Evolutionary conservation across 179 eudicot genomes (phyloP).

Genomic region (Carnegiea gigantea): DNA sequence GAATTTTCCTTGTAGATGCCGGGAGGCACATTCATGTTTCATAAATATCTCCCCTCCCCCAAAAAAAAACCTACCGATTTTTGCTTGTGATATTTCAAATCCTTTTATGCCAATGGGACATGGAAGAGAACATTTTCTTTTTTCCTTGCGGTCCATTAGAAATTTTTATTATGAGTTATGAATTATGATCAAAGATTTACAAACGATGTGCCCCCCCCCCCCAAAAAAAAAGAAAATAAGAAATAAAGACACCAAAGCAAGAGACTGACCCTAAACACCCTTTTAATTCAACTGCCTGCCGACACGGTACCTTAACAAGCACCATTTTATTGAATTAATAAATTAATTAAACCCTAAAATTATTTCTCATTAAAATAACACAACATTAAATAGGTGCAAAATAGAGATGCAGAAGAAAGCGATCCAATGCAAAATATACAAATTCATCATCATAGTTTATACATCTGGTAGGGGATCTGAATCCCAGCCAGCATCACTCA

Average conservation of each 20-base stretch:
- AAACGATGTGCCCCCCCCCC: background rate
- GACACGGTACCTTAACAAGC: background rate
- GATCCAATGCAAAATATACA: conserved; percentile 17
- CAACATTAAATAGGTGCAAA: background rate
- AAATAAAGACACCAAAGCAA: background rate
- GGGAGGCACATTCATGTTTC: no score
- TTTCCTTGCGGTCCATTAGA: background rate
- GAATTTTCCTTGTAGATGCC: no score
- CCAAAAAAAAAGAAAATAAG: background rate
- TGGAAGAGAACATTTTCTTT: background rate
- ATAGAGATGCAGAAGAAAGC: conserved; percentile 9
- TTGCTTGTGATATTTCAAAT: no score
- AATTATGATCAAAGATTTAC: background rate
- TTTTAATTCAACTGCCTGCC: conserved; percentile 1
- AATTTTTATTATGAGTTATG: background rate
- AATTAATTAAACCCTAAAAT: background rate
- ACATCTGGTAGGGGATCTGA: conserved; percentile 19
- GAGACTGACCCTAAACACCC: background rate
- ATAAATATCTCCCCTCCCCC: no score
- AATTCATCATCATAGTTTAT: conserved; percentile 16
- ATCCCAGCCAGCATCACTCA: conserved; percentile 22
- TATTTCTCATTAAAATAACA: background rate
- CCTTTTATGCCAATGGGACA: background rate
- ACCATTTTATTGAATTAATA: background rate
- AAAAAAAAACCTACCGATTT: no score